phyloP scores from a whole-genome alignment of 805 yeast species.

The Metschnikowia anglica region DNA sequence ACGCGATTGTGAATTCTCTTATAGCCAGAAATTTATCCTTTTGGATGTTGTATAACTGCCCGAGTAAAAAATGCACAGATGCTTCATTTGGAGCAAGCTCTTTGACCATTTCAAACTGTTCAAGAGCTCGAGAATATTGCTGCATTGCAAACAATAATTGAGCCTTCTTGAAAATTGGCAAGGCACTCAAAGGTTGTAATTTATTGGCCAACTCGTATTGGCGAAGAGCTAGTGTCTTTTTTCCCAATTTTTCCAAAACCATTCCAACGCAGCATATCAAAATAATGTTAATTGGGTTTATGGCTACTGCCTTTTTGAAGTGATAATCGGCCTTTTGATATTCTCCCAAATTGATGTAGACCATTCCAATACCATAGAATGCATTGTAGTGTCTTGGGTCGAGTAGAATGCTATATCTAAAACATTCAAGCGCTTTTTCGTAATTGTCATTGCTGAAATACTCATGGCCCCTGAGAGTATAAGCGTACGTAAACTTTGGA shows the following conservation, averaged over 20 bases:
- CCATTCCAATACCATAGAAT: constrained; percentile 94
- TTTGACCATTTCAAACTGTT: constrained; percentile 68
- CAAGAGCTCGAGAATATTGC: constrained; percentile 67
- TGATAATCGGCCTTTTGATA: constrained; percentile 80
- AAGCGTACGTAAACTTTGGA: constrained; percentile 77
- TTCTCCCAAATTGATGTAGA: constrained; percentile 81
- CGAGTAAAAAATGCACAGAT: constrained; percentile 84
- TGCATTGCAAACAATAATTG: constrained; percentile 73
- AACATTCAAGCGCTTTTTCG: constrained; percentile 82
- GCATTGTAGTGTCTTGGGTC: constrained; percentile 91
- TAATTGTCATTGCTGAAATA: constrained; percentile 82
- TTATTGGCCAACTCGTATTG: constrained; percentile 83
- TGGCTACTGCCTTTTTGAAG: constrained; percentile 80
- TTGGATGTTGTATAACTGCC: constrained; percentile 77
- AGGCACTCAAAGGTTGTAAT: constrained; percentile 79
- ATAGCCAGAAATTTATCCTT: constrained; percentile 76
- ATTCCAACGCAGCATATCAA: constrained; percentile 91
- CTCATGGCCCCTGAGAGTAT: constrained; percentile 93
- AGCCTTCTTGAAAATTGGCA: constrained; percentile 87
- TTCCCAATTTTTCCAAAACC: constrained; percentile 77
- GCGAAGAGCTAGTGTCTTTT: constrained; percentile 67
- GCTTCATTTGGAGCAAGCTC: constrained; percentile 92
- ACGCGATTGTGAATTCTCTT: constrained; percentile 81
- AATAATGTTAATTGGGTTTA: constrained; percentile 88
- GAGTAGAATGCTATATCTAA: constrained; percentile 70